Conservation (phyloP, 257 asterid genomes). For the Perilla frutescens region DNA sequence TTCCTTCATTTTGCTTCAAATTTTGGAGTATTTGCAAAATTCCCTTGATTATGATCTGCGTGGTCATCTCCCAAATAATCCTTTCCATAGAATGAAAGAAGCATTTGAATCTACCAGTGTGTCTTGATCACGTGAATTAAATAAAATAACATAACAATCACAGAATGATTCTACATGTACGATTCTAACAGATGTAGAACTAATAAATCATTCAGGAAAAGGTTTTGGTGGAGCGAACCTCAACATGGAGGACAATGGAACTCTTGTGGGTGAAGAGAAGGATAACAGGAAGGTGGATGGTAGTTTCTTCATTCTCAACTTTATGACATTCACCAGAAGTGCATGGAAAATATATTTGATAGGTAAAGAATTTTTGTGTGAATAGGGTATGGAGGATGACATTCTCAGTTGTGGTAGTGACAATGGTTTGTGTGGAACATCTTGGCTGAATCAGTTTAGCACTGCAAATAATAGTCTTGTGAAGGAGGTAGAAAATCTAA, state of each 20-base stretch:
- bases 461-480: constrained; percentile 50
- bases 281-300: constrained; percentile 81
- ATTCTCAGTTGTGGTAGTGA: constrained; percentile 60
- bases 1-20: constrained; percentile 21
- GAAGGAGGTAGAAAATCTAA: constrained; percentile 50
- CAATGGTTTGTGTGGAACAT: constrained; percentile 43
- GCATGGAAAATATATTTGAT: constrained; percentile 34
- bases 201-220: constrained; percentile 36
- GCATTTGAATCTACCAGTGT: constrained; percentile 26
- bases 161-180: constrained; percentile 22
- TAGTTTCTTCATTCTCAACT: constrained; percentile 53
- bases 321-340: constrained; percentile 30
- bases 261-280: constrained; percentile 51
- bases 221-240: constrained; percentile 50
- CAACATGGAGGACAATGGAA: constrained; percentile 56
- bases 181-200: constrained; percentile 29
- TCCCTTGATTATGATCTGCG: constrained; percentile 16
- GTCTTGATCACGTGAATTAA: constrained; percentile 15
- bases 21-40: constrained; percentile 23
- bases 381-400: constrained; percentile 56
- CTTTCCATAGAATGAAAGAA: constrained; percentile 23
- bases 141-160: constrained; percentile 17
- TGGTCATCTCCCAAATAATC: not conserved
- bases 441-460: constrained; percentile 57
- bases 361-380: constrained; percentile 35